These are phyloP conservation scores for Phlegmacium glaucopus DNA, from an alignment of 768 basidiomycete species.

Conservation along the genomic window DNA sequence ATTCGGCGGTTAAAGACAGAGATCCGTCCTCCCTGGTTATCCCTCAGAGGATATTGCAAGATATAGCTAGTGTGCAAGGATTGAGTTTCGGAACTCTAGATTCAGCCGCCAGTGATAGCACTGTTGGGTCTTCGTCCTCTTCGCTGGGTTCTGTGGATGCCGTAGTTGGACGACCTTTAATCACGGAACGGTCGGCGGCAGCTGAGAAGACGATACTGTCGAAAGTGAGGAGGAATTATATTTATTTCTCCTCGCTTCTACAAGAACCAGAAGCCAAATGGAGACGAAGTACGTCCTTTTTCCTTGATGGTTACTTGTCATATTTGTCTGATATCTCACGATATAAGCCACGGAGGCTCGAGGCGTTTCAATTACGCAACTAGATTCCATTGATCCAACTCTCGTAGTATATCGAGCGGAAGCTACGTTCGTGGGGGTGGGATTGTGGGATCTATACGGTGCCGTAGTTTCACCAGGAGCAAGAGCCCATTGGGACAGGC, in stretches of 20 bases:
- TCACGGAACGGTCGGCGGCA: conserved; percentile 48
- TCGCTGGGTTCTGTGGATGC: not conserved
- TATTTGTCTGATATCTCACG: conserved; percentile 4
- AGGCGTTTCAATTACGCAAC: conserved; percentile 92
- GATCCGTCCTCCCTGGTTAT: conserved; percentile 59
- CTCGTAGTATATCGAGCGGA: conserved; percentile 95
- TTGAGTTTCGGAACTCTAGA: conserved; percentile 67
- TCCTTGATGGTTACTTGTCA: not conserved
- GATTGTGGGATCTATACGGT: conserved; percentile 92
- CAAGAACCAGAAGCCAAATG: conserved; percentile 99
- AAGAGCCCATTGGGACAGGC: conserved; percentile 83
- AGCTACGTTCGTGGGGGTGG: conserved; percentile 94
- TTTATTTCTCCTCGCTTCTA: conserved; percentile 94
- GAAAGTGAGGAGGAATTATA: conserved; percentile 89
- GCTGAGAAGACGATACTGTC: conserved; percentile 84
- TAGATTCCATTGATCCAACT: conserved; percentile 96
- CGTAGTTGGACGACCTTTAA: conserved; percentile 29
- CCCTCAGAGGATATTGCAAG: conserved; percentile 65
- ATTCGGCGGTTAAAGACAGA: conserved; percentile 59
- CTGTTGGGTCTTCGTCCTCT: conserved; percentile 44
- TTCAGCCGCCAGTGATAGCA: conserved; percentile 52
- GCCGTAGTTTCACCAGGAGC: conserved; percentile 86
- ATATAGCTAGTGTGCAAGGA: conserved; percentile 67
- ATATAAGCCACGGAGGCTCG: conserved; percentile 71
- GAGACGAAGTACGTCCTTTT: conserved; percentile 65